Evolutionary conservation across 306 rosid genomes (phyloP).

Genomic region (Rosa lucieae): DNA sequence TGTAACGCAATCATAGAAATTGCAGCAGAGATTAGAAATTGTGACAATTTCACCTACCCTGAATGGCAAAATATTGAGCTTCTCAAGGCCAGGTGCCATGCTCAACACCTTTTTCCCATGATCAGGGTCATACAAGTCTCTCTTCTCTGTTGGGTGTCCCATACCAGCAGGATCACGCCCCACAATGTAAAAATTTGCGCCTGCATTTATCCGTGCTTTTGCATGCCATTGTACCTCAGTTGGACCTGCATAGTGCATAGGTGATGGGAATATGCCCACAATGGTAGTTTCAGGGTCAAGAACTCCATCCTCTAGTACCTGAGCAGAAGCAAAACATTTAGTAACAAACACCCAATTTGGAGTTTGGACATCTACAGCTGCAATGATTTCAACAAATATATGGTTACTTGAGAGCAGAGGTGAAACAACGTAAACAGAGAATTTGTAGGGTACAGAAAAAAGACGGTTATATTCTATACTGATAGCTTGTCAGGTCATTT

Average conservation of each 20-base stretch:
- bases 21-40: not conserved
- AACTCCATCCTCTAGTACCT: constrained; percentile 96
- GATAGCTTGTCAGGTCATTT: not conserved
- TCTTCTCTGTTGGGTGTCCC: constrained; percentile 93
- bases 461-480: not conserved
- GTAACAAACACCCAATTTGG: not conserved
- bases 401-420: not conserved
- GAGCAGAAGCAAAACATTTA: constrained; percentile 27
- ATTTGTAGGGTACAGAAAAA: not conserved
- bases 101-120: constrained; percentile 94
- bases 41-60: constrained; percentile 43
- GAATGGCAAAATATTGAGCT: constrained; percentile 94
- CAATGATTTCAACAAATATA: not conserved
- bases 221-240: constrained; percentile 99
- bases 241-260: constrained; percentile 99
- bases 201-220: constrained; percentile 92
- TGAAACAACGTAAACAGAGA: not conserved
- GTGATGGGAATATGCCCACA: constrained; percentile 92
- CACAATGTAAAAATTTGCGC: constrained; percentile 94
- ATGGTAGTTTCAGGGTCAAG: constrained; percentile 94
- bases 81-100: constrained; percentile 98
- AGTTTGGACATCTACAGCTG: not conserved
- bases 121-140: constrained; percentile 92
- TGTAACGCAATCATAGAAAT: not conserved
- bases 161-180: constrained; percentile 99